Base-by-base conservation (phyloP, 352 stramenopile species). In the Pythium insidiosum region DNA sequence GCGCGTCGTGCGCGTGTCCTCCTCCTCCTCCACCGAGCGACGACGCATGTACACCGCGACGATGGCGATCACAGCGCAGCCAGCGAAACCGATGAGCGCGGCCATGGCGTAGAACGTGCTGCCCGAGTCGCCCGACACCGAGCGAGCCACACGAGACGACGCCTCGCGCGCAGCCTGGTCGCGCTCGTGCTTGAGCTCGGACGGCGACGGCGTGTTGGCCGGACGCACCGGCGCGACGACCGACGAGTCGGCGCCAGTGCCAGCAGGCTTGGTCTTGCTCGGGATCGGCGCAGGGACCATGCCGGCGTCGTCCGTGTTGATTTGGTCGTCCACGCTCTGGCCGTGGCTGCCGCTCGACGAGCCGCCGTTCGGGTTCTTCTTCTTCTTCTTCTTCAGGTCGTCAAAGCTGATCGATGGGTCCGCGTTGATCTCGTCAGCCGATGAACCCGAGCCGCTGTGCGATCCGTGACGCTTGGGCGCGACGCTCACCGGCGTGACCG, bases 41-140 rank as follows among this genome's bases (percentile, higher is more conserved):
- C 74, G 72, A 43, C 66, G 68, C 53, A 79, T 52, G 53, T 75
- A 84, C 42, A 68, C 73, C 4, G 73, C 66, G 41, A 83, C 67
- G 9, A 80, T 58, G 9, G 72, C 52, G 24, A 84, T 57, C 2
- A 68, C 68, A 4, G 50, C 69, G 30, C 66, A 61, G 15, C 75
- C 75, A 0, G 50, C 25, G 5, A 45, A 28, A 0, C 40, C 70
- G 10, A 71, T 53, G 22, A 49, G 35, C 1, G 16, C 38, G 2
- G 52, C 38, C 13, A 73, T 15, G 15, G 37, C 22, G 13, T 52
- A 49, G 1, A 73, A 40, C 0, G 31, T 35, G 0, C 18, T 15
- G 43, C 28, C 36, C 9, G 46, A 43, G 0, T 44, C 23, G 18
- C 68, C 68, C 11, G 62, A 64, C 0, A 78, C 44, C 0, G 58